These are phyloP conservation scores for Coemansia sp. DNA, from an alignment of 371 early-diverging fungal genomes.

Conservation along the genomic window DNA sequence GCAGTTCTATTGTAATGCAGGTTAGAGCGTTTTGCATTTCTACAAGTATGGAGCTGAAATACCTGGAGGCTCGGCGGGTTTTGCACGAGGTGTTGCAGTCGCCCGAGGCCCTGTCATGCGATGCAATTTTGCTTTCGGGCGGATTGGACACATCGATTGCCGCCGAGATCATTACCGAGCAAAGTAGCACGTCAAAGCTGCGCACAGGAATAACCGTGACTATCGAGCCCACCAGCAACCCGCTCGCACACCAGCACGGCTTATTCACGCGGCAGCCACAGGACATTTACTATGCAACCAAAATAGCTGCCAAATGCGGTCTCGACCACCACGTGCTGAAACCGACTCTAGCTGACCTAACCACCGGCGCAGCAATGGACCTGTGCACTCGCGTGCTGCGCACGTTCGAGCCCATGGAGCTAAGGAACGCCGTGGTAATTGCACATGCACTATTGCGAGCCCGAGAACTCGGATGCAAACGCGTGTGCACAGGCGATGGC, in stretches of 20 bases:
- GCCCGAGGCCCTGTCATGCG: constrained; percentile 49
- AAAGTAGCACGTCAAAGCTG: neutral
- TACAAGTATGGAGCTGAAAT: too few species aligned
- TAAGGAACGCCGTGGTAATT: constrained; percentile 58
- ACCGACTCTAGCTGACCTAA: constrained; percentile 44
- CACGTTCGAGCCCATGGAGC: constrained; percentile 65
- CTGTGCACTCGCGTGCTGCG: constrained; percentile 53
- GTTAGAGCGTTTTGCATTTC: too few species aligned
- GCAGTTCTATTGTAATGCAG: too few species aligned
- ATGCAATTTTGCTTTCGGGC: constrained; percentile 58
- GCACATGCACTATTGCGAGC: constrained; percentile 52
- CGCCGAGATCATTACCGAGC: constrained; percentile 45
- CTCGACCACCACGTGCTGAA: constrained; percentile 51
- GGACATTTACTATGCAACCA: constrained; percentile 53
- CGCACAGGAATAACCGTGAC: constrained; percentile 27
- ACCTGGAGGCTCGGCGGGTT: too few species aligned
- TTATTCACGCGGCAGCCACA: constrained; percentile 52
- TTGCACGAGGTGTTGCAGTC: constrained; percentile 38
- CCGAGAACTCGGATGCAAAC: constrained; percentile 52
- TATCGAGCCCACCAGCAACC: constrained; percentile 18
- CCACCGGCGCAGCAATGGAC: constrained; percentile 37
- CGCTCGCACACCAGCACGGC: constrained; percentile 34
- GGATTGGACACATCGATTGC: constrained; percentile 64
- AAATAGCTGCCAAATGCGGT: constrained; percentile 49
- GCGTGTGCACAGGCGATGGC: constrained; percentile 65